A percentile compares a stretch with the other conserved stretches of the same genome.
These are phyloP conservation scores for Rhamnella rubrinervis DNA, from an alignment of 331 rosid species.

Conservation along the genomic window DNA sequence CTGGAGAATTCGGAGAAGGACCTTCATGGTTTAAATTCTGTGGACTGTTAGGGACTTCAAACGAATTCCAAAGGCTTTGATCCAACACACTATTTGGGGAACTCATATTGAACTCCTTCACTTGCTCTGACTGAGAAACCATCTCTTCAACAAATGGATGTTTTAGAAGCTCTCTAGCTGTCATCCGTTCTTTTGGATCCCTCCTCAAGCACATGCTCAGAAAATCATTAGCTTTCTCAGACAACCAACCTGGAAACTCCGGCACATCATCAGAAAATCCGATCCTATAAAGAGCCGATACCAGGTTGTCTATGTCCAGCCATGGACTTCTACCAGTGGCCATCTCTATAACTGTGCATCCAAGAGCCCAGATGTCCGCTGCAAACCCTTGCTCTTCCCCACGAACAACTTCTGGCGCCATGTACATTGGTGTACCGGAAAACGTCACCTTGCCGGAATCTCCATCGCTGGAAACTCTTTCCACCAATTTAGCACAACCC, in stretches of 20 bases:
- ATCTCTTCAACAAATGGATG: constrained; percentile 44
- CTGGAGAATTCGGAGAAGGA: constrained; percentile 20
- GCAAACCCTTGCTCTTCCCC: constrained; percentile 45
- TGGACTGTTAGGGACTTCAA: constrained; percentile 24
- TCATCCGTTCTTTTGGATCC: constrained; percentile 41
- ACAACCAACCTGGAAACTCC: constrained; percentile 35
- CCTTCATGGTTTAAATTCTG: constrained; percentile 12
- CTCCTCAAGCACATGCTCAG: constrained; percentile 40
- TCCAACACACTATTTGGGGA: constrained; percentile 57
- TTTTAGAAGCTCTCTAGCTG: constrained; percentile 40
- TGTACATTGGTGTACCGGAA: constrained; percentile 51
- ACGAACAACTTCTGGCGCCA: constrained; percentile 55
- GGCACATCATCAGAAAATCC: constrained; percentile 41
- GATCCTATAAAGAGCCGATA: constrained; percentile 43
- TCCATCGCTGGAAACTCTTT: constrained; percentile 3
- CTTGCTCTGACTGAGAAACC: constrained; percentile 8
- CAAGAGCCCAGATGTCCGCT: constrained; percentile 58
- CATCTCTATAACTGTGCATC: constrained; percentile 56
- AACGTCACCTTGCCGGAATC: constrained; percentile 5
- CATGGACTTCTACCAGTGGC: constrained; percentile 46
- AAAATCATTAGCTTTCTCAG: constrained; percentile 42
- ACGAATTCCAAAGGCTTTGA: constrained; percentile 40
- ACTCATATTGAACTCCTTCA: not conserved
- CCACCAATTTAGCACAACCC: constrained; percentile 50
- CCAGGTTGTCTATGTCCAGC: constrained; percentile 33